Percentiles rank a stretch among this genome's conserved stretches.
phyloP scores from a whole-genome alignment of 371 early-diverging fungal species.

The Phascolomyces articulosus region DNA sequence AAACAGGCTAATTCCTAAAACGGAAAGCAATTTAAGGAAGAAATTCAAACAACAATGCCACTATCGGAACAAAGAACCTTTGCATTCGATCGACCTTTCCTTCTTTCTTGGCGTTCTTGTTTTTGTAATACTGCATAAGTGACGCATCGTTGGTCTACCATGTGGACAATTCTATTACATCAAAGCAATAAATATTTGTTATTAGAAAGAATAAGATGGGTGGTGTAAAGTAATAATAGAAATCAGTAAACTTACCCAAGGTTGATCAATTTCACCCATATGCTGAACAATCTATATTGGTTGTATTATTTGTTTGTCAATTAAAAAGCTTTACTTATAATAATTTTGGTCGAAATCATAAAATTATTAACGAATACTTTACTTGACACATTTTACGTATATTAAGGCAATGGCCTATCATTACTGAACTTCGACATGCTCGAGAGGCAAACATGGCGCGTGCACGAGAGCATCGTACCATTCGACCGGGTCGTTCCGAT shows the following conservation, averaged over 20 bases:
- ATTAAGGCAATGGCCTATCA: slow-evolving; percentile 82
- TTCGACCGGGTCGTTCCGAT: slow-evolving; percentile 48
- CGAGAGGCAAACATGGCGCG: slow-evolving; percentile 75
- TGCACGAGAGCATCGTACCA: slow-evolving; percentile 66
- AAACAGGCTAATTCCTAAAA: neutral
- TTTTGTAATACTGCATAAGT: slow-evolving; percentile 41
- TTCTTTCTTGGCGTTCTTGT: neutral
- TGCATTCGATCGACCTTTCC: neutral
- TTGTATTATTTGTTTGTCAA: neutral
- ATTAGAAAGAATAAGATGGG: no score
- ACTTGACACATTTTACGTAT: slow-evolving; percentile 68
- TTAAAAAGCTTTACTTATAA: neutral
- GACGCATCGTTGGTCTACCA: slow-evolving; percentile 96
- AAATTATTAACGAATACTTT: no score
- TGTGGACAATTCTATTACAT: slow-evolving; percentile 94
- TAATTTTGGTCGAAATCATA: no score
- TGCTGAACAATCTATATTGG: slow-evolving; percentile 62
- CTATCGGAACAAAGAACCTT: slow-evolving; percentile 1
- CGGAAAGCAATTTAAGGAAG: neutral
- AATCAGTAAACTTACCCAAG: slow-evolving; percentile 67
- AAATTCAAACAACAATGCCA: neutral
- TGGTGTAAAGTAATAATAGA: no score
- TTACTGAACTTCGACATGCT: slow-evolving; percentile 77
- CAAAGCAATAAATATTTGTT: no score
- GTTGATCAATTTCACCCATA: slow-evolving; percentile 85